Evolutionary conservation across 2,329 filamentous ascomycete genomes (phyloP), one percentile per base, ranked within the genome.

Genomic region (Ceratocystis colombiana): DNA sequence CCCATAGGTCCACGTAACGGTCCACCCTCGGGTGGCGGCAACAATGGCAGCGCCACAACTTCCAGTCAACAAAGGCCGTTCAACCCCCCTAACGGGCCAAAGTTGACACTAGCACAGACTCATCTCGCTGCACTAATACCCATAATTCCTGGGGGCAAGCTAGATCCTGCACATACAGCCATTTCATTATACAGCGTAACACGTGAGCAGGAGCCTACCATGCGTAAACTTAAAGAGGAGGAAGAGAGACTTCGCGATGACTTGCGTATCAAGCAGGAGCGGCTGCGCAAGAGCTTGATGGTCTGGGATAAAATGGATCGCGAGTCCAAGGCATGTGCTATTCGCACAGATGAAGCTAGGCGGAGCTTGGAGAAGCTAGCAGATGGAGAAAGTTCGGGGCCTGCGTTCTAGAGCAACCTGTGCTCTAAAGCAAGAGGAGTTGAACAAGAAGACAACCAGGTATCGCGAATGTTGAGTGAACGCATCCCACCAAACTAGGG

Each of bases 231-330:
- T 10, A 78, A 77, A 67, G 82, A 84, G 48, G 83, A 85, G 59
- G 83, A 84, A 71, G 82, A 84, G 72, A 79, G 79, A 68, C 70
- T 84, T 45, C 77, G 83, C 1, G 77, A 80, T 53, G 82, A 85
- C 64, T 73, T 83, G 37, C 76, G 79, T 22, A 71, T 70, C 28
- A 83, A 82, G 71, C 79, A 84, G 70, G 83, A 84, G 53, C 79
- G 79, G 68, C 73, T 84, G 48, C 76, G 82, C 37, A 80, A 79
- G 73, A 81, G 77, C 66, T 73, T 85, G 46, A 77, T 79, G 57
- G 70, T 76, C 33, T 85, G 82, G 80, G 79, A 84, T 65, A 77
- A 77, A 70, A 75, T 82, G 57, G 79, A 82, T 71, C 76, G 82
- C 30, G 83, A 85, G 71, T 77, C 78, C 3, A 78, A 79, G 63